A percentile compares a stretch with the other conserved stretches of the same genome.
phyloP scores from a whole-genome alignment of 2,329 filamentous ascomycete genomes.

The Talaromyces verruculosus region DNA sequence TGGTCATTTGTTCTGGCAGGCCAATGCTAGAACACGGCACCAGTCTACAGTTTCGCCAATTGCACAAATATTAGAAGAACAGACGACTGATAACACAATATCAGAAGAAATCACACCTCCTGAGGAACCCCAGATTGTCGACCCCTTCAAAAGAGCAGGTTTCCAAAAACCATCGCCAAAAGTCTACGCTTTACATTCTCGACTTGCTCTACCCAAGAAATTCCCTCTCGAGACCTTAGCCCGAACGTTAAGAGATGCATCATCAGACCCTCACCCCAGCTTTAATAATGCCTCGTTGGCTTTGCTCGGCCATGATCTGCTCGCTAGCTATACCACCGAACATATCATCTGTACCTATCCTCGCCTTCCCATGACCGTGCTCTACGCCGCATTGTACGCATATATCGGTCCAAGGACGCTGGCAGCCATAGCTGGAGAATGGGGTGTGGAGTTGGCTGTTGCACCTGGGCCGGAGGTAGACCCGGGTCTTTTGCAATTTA shows the following conservation, averaged over 20 bases:
- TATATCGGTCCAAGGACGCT: constrained; percentile 77
- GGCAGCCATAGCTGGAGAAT: constrained; percentile 71
- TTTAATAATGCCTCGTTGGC: constrained; percentile 90
- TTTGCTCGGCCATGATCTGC: constrained; percentile 75
- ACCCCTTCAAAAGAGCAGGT: constrained; percentile 71
- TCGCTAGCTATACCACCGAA: constrained; percentile 87
- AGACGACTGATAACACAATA: constrained; percentile 30
- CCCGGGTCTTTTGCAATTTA: constrained; percentile 82
- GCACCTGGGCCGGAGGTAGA: constrained; percentile 89
- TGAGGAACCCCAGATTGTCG: constrained; percentile 42
- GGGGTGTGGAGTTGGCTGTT: constrained; percentile 88
- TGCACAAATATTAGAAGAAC: constrained; percentile 30
- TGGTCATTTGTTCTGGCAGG: constrained; percentile 39
- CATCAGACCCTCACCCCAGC: constrained; percentile 72
- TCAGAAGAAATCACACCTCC: constrained; percentile 29
- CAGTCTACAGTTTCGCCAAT: constrained; percentile 44
- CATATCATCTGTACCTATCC: constrained; percentile 86
- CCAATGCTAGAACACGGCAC: constrained; percentile 38
- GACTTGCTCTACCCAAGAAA: constrained; percentile 76
- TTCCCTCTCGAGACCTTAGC: constrained; percentile 84
- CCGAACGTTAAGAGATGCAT: constrained; percentile 78
- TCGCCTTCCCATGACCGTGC: constrained; percentile 81
- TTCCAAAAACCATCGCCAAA: constrained; percentile 75
- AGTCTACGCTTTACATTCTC: constrained; percentile 86
- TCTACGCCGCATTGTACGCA: constrained; percentile 81